A percentile compares a stretch with the other conserved stretches of the same genome.
phyloP scores from a whole-genome alignment of 2,329 filamentous ascomycete genomes.

The Trichoderma citrinoviride region DNA sequence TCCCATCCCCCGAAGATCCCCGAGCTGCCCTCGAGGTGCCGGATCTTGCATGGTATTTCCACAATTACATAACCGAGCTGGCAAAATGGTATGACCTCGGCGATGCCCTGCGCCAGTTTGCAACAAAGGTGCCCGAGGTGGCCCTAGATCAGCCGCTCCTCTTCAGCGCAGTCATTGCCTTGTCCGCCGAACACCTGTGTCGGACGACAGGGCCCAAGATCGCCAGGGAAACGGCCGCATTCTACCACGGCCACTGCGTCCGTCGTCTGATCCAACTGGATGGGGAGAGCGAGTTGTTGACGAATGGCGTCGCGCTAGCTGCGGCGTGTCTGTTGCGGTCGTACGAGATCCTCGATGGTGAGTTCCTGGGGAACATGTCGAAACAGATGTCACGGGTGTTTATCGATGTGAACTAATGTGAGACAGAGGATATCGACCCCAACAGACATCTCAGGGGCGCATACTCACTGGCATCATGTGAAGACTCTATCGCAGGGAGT shows the following conservation, averaged over 20 bases:
- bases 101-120: constrained; percentile 38
- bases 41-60: constrained; percentile 38
- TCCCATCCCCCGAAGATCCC: constrained; percentile 27
- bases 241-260: constrained; percentile 43
- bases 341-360: constrained; percentile 48
- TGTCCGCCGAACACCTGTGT: constrained; percentile 43
- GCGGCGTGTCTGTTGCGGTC: constrained; percentile 48
- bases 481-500: constrained; percentile 26
- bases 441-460: constrained; percentile 47
- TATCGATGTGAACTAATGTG: not conserved
- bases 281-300: constrained; percentile 31
- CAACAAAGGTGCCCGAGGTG: constrained; percentile 34
- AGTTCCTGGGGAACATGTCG: constrained; percentile 19
- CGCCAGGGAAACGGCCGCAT: constrained; percentile 33
- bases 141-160: constrained; percentile 42
- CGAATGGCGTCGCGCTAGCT: constrained; percentile 42
- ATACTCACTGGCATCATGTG: constrained; percentile 42
- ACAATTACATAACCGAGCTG: constrained; percentile 38
- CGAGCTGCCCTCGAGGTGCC: constrained; percentile 32
- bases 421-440: constrained; percentile 37
- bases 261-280: constrained; percentile 40
- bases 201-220: constrained; percentile 31
- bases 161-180: constrained; percentile 44
- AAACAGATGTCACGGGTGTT: not conserved
- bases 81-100: constrained; percentile 50